phyloP scores from a whole-genome alignment of 2,329 filamentous ascomycete genomes.

The Lachnellula occidentalis region DNA sequence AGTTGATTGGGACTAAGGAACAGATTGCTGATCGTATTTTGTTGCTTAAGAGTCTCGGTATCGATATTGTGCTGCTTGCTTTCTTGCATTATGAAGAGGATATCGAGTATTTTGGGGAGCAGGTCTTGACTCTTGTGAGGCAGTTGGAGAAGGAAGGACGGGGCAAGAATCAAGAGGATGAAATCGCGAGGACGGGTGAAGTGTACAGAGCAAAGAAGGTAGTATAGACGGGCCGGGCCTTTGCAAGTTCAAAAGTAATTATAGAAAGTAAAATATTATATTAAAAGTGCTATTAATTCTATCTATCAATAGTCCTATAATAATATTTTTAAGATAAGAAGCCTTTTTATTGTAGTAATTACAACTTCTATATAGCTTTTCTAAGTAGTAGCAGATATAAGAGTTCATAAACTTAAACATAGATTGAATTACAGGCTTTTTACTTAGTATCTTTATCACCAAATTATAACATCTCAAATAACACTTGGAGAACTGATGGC shows the following conservation, averaged over 20 bases:
- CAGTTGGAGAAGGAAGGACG: slow-evolving; percentile 42
- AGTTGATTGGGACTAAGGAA: slow-evolving; percentile 46
- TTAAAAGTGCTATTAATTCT: too few relatives aligned
- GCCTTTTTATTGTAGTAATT: too few relatives aligned
- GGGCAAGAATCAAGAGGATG: slow-evolving; percentile 41
- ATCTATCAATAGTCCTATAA: too few relatives aligned
- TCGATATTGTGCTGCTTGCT: slow-evolving; percentile 40
- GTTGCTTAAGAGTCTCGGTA: slow-evolving; percentile 40
- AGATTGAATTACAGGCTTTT: too few relatives aligned
- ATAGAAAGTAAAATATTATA: too few relatives aligned
- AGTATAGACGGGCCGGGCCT: not conserved
- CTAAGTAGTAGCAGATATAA: too few relatives aligned
- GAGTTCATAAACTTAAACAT: too few relatives aligned
- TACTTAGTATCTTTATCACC: too few relatives aligned
- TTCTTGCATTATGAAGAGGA: slow-evolving; percentile 50
- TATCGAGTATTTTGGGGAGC: slow-evolving; percentile 42
- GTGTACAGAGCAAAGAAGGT: slow-evolving; percentile 34
- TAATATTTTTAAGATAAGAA: too few relatives aligned
- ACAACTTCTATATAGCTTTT: too few relatives aligned
- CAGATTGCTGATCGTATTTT: slow-evolving; percentile 46
- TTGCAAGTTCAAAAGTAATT: not conserved
- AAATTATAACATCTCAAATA: too few relatives aligned
- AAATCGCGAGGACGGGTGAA: slow-evolving; percentile 42
- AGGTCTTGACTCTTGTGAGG: slow-evolving; percentile 43
- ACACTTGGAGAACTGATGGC: too few relatives aligned